A percentile compares a stretch with the other conserved stretches of the same genome.
Conservation (phyloP, 345 rosid species). For the Tarenaya hassleriana region DNA sequence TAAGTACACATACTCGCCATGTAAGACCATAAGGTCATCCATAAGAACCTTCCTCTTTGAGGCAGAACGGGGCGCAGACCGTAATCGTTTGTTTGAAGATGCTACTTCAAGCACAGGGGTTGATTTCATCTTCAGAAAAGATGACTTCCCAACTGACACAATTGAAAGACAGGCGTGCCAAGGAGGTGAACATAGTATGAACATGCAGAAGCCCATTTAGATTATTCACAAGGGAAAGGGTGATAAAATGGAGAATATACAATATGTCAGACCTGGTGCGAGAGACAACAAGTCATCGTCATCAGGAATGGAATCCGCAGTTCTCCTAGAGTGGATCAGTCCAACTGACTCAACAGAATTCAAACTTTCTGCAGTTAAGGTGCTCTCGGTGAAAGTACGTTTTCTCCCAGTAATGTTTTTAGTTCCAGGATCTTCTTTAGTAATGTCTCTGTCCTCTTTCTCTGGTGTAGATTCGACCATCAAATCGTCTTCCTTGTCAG, state of each 20-base stretch:
- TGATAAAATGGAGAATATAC: background rate
- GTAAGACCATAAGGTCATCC: conserved; percentile 97
- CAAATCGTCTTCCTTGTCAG: conserved; percentile 44
- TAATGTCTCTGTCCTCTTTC: conserved; percentile 38
- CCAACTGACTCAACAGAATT: conserved; percentile 67
- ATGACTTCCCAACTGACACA: conserved; percentile 74
- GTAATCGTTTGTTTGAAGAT: conserved; percentile 50
- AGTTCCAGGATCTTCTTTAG: conserved; percentile 36
- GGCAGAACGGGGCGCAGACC: conserved; percentile 49
- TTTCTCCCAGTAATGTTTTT: conserved; percentile 57
- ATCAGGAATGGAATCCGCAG: conserved; percentile 67
- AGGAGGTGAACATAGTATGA: conserved; percentile 1
- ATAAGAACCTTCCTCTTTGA: conserved; percentile 84
- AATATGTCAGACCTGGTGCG: conserved; percentile 54
- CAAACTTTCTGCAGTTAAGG: conserved; percentile 53
- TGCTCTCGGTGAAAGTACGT: conserved; percentile 69
- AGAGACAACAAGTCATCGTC: conserved; percentile 93
- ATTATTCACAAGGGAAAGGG: conserved; percentile 12
- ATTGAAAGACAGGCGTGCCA: conserved; percentile 2
- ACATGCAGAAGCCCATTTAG: conserved; percentile 1
- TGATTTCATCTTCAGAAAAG: conserved; percentile 75
- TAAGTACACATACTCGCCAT: conserved; percentile 81
- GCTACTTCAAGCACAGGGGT: conserved; percentile 55
- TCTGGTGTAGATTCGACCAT: conserved; percentile 56
- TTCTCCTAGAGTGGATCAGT: conserved; percentile 44